These are phyloP conservation scores for Penicillium digitatum DNA, from an alignment of 2,329 filamentous ascomycete species.

Conservation along the genomic window DNA sequence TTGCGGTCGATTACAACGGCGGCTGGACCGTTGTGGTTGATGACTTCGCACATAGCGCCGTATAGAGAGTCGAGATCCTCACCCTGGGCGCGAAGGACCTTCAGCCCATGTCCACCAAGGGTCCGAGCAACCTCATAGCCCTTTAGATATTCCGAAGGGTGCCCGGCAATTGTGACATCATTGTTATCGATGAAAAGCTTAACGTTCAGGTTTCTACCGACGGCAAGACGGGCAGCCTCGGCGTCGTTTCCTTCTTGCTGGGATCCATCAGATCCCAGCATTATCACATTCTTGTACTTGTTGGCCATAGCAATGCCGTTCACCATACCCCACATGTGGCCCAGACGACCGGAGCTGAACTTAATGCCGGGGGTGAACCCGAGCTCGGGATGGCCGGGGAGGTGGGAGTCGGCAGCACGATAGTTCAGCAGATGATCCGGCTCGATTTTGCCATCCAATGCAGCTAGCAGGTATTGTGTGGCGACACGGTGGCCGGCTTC, in stretches of 20 bases:
- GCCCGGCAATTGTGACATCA: conserved; percentile 42
- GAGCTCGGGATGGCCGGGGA: conserved; percentile 41
- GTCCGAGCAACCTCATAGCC: conserved; percentile 34
- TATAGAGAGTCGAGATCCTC: conserved; percentile 40
- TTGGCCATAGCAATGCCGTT: conserved; percentile 40
- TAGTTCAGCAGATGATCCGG: conserved; percentile 42
- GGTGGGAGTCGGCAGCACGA: conserved; percentile 40
- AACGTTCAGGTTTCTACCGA: conserved; percentile 37
- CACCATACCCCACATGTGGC: conserved; percentile 41
- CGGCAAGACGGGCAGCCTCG: conserved; percentile 40
- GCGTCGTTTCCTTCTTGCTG: conserved; percentile 43
- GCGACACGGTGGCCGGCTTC: conserved; percentile 42
- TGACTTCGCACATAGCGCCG: conserved; percentile 29
- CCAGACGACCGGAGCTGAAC: conserved; percentile 41
- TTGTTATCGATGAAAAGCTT: conserved; percentile 43
- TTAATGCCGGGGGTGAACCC: conserved; percentile 40
- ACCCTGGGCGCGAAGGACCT: conserved; percentile 35
- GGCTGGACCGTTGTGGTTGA: conserved; percentile 35
- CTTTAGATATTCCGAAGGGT: conserved; percentile 40
- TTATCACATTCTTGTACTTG: conserved; percentile 35
- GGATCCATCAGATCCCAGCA: conserved; percentile 41
- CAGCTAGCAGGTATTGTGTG: conserved; percentile 40
- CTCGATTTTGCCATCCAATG: conserved; percentile 35
- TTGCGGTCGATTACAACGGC: conserved; percentile 31
- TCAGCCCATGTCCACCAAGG: conserved; percentile 37